These are phyloP conservation scores for Halophytophthora polymorphica DNA, from an alignment of 352 stramenopile species.

Conservation along the genomic window DNA sequence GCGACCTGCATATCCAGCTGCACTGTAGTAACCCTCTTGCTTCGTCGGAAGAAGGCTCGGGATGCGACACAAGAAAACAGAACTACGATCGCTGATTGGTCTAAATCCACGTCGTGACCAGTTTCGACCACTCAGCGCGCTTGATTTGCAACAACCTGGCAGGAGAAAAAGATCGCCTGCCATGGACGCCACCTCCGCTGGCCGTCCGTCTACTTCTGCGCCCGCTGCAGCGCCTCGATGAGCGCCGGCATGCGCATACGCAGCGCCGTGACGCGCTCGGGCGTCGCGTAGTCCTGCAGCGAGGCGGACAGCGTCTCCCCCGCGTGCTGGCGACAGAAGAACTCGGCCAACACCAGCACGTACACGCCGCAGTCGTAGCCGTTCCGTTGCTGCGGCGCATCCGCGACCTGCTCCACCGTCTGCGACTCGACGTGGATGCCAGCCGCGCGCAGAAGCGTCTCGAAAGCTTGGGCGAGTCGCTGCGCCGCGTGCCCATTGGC, in stretches of 20 bases:
- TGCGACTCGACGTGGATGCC: constrained; percentile 9
- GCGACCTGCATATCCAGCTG: constrained; percentile 46
- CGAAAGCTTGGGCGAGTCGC: constrained; percentile 38
- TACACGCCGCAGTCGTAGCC: constrained; percentile 83
- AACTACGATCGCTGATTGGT: not conserved
- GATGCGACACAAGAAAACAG: too few relatives aligned
- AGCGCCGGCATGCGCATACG: constrained; percentile 48
- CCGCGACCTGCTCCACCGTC: constrained; percentile 26
- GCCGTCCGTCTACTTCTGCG: constrained; percentile 2
- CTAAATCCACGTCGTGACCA: not conserved
- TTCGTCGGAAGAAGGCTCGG: not conserved
- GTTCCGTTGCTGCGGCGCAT: constrained; percentile 71
- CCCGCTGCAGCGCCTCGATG: constrained; percentile 25
- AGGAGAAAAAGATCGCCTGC: not conserved
- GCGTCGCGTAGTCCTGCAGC: constrained; percentile 51
- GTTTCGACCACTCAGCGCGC: constrained; percentile 18
- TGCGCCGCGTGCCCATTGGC: constrained; percentile 52
- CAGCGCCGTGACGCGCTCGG: constrained; percentile 40
- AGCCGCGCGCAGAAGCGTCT: constrained; percentile 28
- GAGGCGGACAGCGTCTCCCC: not conserved
- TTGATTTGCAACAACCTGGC: not conserved
- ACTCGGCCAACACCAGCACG: constrained; percentile 67
- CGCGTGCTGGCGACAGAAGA: constrained; percentile 35
- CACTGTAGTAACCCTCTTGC: not conserved
- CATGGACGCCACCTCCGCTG: not conserved